These are phyloP conservation scores for Cryptococcus sp. DNA, from an alignment of 1,284 basidiomycete genomes.

Conservation along the genomic window DNA sequence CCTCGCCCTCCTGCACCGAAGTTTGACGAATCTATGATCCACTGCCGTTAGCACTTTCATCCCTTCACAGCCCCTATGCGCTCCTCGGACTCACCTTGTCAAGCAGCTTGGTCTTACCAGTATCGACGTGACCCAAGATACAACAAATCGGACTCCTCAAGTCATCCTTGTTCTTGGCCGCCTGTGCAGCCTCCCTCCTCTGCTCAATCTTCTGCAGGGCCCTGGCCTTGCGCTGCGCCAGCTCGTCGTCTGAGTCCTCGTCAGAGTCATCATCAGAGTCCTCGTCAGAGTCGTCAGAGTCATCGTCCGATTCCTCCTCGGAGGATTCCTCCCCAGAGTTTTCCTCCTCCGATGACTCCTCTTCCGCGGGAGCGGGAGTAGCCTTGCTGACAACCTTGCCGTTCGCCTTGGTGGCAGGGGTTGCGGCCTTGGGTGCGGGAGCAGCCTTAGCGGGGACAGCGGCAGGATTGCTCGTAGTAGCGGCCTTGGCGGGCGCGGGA, in stretches of 20 bases:
- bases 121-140: slow-evolving; percentile 99
- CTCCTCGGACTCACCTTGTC: slow-evolving; percentile 71
- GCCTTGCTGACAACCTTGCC: slow-evolving; percentile 15
- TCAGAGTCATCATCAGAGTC: slow-evolving; percentile 51
- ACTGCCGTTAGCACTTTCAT: background rate
- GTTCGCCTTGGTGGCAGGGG: slow-evolving; percentile 12
- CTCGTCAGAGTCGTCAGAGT: slow-evolving; percentile 53
- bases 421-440: slow-evolving; percentile 15
- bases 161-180: slow-evolving; percentile 82
- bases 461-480: slow-evolving; percentile 20
- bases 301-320: slow-evolving; percentile 39
- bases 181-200: slow-evolving; percentile 79
- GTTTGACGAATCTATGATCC: slow-evolving; percentile 87
- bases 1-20: slow-evolving; percentile 99
- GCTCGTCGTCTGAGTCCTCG: slow-evolving; percentile 57
- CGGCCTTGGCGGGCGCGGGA: slow-evolving; percentile 16
- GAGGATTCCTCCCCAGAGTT: slow-evolving; percentile 23
- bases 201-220: slow-evolving; percentile 77
- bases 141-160: slow-evolving; percentile 97
- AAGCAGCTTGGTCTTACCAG: slow-evolving; percentile 96
- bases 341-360: slow-evolving; percentile 28
- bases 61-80: background rate
- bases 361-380: slow-evolving; percentile 15
- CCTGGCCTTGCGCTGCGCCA: slow-evolving; percentile 74
- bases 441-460: slow-evolving; percentile 14